Evolutionary conservation across 176 grass and related monocot genomes (phyloP).

Genomic region (Phyllostachys edulis): DNA sequence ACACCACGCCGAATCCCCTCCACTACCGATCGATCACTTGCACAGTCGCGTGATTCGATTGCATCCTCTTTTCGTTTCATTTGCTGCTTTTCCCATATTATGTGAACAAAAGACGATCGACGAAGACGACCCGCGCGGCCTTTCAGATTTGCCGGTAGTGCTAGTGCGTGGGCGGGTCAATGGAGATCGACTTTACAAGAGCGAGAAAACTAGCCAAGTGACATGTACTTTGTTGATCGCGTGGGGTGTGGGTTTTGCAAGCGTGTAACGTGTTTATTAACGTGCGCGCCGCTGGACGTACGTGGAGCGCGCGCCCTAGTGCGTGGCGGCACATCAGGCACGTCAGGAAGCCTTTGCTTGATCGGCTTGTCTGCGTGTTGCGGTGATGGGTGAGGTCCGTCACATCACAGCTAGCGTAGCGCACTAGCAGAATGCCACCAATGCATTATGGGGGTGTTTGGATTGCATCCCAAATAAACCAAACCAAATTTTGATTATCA

Average conservation of each 20-base stretch:
- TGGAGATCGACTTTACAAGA: neutral
- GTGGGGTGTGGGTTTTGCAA: too few relatives aligned
- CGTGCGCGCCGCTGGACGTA: neutral
- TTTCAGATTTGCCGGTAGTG: neutral
- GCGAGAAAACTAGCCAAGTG: neutral
- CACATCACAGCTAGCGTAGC: neutral
- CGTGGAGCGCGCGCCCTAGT: conserved; percentile 5
- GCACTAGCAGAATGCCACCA: neutral
- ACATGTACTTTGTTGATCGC: neutral
- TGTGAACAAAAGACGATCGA: conserved; percentile 15
- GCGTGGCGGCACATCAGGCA: too few relatives aligned
- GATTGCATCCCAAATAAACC: too few relatives aligned
- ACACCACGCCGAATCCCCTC: neutral
- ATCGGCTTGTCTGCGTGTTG: neutral
- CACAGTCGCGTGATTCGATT: neutral
- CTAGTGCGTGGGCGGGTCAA: neutral
- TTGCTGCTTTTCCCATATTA: neutral
- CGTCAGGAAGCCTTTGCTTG: conserved; percentile 19
- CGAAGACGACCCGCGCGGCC: neutral
- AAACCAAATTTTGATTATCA: too few relatives aligned
- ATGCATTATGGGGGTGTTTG: neutral
- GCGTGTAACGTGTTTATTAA: neutral
- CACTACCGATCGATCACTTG: neutral
- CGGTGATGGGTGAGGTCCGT: neutral
- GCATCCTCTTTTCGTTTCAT: neutral